Evolutionary conservation across 108 stramenopile species (phyloP).

Genomic region (Nannochloropsis salina): DNA sequence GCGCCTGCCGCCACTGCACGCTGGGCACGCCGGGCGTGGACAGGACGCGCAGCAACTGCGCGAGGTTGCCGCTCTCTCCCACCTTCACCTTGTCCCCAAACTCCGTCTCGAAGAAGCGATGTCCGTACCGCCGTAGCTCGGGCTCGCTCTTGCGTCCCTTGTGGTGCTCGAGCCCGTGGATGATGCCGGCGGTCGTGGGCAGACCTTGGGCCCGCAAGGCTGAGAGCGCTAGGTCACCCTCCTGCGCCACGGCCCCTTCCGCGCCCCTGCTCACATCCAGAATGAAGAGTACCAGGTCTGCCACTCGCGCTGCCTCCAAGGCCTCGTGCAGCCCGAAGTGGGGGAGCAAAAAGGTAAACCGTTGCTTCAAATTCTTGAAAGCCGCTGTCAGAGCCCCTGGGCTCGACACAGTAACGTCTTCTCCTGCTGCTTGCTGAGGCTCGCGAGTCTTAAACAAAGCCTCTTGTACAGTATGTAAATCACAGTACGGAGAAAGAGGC

Average conservation of each 20-base stretch:
- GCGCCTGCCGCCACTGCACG: slow-evolving; percentile 56
- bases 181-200: slow-evolving; percentile 73
- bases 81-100: slow-evolving; percentile 54
- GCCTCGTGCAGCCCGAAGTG: slow-evolving; percentile 66
- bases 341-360: slow-evolving; percentile 68
- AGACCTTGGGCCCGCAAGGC: slow-evolving; percentile 89
- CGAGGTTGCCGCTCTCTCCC: slow-evolving; percentile 37
- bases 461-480: slow-evolving; percentile 58
- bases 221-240: slow-evolving; percentile 76
- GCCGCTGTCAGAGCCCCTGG: slow-evolving; percentile 58
- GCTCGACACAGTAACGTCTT: slow-evolving; percentile 24
- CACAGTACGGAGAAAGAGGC: slow-evolving; percentile 60
- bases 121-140: slow-evolving; percentile 46
- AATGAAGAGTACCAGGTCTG: slow-evolving; percentile 73
- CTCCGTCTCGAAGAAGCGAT: slow-evolving; percentile 54
- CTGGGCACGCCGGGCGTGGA: slow-evolving; percentile 45
- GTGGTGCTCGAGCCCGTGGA: slow-evolving; percentile 56
- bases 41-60: slow-evolving; percentile 58
- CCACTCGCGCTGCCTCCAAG: slow-evolving; percentile 74
- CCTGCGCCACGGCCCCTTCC: slow-evolving; percentile 43
- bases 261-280: slow-evolving; percentile 69
- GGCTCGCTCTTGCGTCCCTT: slow-evolving; percentile 24
- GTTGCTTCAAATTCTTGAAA: slow-evolving; percentile 68
- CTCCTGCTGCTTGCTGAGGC: slow-evolving; percentile 32
- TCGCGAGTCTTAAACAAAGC: slow-evolving; percentile 50